These are phyloP conservation scores for Dothistroma septosporum DNA, from an alignment of 2,329 filamentous ascomycete species.

Conservation along the genomic window DNA sequence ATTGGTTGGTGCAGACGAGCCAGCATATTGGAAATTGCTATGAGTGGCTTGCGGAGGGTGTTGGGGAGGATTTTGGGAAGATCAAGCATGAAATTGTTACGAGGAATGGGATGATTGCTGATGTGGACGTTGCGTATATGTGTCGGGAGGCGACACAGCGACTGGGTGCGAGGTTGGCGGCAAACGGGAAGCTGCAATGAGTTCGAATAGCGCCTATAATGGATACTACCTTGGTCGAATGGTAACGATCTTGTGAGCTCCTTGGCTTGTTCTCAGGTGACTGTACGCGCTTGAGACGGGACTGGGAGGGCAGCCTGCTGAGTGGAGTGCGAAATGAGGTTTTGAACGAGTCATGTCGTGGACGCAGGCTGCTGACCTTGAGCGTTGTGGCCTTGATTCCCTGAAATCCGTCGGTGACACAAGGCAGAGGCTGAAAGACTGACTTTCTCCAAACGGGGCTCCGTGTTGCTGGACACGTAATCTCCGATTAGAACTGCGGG, in stretches of 20 bases:
- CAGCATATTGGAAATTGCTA: constrained; percentile 40
- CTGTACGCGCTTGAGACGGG: too few species aligned
- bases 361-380: too few species aligned
- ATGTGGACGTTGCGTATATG: constrained; percentile 24
- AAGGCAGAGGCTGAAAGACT: too few species aligned
- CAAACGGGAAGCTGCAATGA: background rate
- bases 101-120: constrained; percentile 21
- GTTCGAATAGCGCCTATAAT: background rate
- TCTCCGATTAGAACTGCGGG: too few species aligned
- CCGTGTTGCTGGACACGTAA: too few species aligned
- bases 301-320: too few species aligned
- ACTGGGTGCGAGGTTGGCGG: constrained; percentile 12
- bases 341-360: too few species aligned
- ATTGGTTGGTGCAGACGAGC: constrained; percentile 44
- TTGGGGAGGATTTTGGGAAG: constrained; percentile 20
- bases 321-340: too few species aligned
- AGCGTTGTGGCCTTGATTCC: too few species aligned
- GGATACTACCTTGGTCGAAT: background rate
- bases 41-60: constrained; percentile 30
- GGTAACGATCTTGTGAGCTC: background rate
- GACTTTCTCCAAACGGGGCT: too few species aligned
- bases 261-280: background rate
- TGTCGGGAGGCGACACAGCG: constrained; percentile 17
- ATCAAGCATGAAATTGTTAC: constrained; percentile 24
- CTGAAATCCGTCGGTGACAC: too few species aligned